phyloP scores from a whole-genome alignment of 2,329 filamentous ascomycete genomes.

The Hirsutella minnesotensis region DNA sequence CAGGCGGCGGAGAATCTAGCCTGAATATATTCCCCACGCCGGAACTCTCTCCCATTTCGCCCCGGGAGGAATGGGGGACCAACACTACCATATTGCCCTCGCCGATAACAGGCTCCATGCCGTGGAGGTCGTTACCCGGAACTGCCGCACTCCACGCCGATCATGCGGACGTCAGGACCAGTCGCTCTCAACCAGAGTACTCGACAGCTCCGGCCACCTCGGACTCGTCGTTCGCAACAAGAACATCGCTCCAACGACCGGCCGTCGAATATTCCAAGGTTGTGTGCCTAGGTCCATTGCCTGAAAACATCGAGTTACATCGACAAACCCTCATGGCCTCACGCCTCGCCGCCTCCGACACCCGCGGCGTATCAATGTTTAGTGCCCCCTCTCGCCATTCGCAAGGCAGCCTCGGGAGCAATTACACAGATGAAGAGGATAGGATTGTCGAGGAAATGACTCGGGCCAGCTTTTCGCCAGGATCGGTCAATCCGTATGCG shows the following conservation, averaged over 20 bases:
- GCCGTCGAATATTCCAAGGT: constrained; percentile 41
- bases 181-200: constrained; percentile 5
- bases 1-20: constrained; percentile 10
- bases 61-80: constrained; percentile 30
- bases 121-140: constrained; percentile 11
- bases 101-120: constrained; percentile 23
- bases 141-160: constrained; percentile 8
- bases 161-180: not conserved
- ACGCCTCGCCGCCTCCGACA: constrained; percentile 4
- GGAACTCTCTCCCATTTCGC: constrained; percentile 36
- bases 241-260: constrained; percentile 27
- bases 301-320: constrained; percentile 28
- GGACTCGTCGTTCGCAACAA: not conserved
- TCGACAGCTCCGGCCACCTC: not conserved
- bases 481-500: not conserved
- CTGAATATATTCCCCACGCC: constrained; percentile 26
- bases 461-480: constrained; percentile 8
- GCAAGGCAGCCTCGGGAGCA: constrained; percentile 37
- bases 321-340: constrained; percentile 7
- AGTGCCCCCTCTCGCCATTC: constrained; percentile 8
- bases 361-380: constrained; percentile 2
- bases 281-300: constrained; percentile 42
- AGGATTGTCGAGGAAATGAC: constrained; percentile 17
- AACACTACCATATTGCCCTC: constrained; percentile 24
- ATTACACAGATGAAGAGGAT: constrained; percentile 44